These are phyloP conservation scores for Arctium minus DNA, from an alignment of 129 eudicot genomes.

Conservation along the genomic window DNA sequence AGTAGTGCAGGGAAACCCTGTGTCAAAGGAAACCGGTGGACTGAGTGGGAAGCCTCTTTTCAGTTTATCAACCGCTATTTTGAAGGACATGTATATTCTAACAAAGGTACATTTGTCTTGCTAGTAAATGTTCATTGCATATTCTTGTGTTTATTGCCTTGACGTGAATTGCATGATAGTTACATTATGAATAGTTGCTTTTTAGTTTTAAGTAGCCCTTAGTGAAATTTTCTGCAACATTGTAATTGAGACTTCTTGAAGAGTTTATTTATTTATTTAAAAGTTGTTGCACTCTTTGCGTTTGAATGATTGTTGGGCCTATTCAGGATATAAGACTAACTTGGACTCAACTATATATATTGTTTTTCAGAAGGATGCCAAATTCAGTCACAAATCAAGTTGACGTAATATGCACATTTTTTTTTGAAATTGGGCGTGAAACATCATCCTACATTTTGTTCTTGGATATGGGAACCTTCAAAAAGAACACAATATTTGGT, in stretches of 20 bases:
- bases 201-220: not conserved
- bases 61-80: constrained; percentile 60
- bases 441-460: not conserved
- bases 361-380: not conserved
- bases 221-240: not conserved
- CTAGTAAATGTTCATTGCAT: not conserved
- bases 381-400: not conserved
- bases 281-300: not conserved
- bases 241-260: not conserved
- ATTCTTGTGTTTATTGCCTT: not conserved
- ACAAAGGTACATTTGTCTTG: constrained; percentile 60
- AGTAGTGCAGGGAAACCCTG: constrained; percentile 48
- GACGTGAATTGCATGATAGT: not conserved
- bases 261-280: not conserved
- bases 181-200: not conserved
- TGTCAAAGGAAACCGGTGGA: constrained; percentile 85
- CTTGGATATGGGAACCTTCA: too few species aligned
- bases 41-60: constrained; percentile 97
- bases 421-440: not conserved
- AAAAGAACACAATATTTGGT: too few species aligned
- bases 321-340: not conserved
- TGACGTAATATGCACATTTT: not conserved
- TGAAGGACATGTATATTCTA: constrained; percentile 81
- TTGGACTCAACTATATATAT: not conserved
- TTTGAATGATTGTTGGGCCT: not conserved